Evolutionary conservation across 2,329 filamentous ascomycete genomes (phyloP).

Genomic region (Proliferodiscus dingleyae): DNA sequence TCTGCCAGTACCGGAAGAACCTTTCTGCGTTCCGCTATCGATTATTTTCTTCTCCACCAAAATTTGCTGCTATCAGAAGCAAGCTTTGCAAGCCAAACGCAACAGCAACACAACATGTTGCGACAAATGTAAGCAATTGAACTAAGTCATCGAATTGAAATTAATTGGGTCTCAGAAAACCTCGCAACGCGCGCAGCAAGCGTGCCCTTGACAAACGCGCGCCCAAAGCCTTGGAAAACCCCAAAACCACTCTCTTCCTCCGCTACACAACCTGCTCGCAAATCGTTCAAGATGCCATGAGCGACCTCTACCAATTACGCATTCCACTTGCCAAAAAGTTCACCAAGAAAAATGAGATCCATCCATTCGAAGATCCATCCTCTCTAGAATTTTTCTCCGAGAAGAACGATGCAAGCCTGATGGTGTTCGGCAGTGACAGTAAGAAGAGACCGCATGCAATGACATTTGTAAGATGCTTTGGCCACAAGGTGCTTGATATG

Average conservation of each 20-base stretch:
- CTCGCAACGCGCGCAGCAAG: slow-evolving; percentile 84
- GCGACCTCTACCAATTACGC: slow-evolving; percentile 79
- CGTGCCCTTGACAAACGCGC: slow-evolving; percentile 90
- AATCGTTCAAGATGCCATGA: slow-evolving; percentile 75
- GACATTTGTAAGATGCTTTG: slow-evolving; percentile 77
- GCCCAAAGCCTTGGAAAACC: slow-evolving; percentile 82
- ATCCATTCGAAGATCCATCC: slow-evolving; percentile 85
- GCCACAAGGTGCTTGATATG: slow-evolving; percentile 89
- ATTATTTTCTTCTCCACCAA: slow-evolving; percentile 12
- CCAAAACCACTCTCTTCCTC: slow-evolving; percentile 85
- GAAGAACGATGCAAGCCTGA: slow-evolving; percentile 88
- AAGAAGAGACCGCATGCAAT: slow-evolving; percentile 96
- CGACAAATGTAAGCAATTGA: slow-evolving; percentile 29
- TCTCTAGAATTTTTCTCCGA: slow-evolving; percentile 92
- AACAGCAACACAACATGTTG: slow-evolving; percentile 29
- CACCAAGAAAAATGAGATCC: slow-evolving; percentile 93
- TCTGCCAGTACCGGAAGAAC: neutral
- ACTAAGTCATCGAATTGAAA: neutral
- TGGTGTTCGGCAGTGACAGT: slow-evolving; percentile 77
- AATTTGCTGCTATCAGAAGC: slow-evolving; percentile 3
- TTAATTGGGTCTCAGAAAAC: slow-evolving; percentile 44
- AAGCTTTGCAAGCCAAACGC: too few species aligned
- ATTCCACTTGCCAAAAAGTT: slow-evolving; percentile 84
- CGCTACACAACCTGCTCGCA: slow-evolving; percentile 82
- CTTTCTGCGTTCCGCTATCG: slow-evolving; percentile 18